These are phyloP conservation scores for Salvia hispanica DNA, from an alignment of 257 asterid genomes.

Conservation along the genomic window DNA sequence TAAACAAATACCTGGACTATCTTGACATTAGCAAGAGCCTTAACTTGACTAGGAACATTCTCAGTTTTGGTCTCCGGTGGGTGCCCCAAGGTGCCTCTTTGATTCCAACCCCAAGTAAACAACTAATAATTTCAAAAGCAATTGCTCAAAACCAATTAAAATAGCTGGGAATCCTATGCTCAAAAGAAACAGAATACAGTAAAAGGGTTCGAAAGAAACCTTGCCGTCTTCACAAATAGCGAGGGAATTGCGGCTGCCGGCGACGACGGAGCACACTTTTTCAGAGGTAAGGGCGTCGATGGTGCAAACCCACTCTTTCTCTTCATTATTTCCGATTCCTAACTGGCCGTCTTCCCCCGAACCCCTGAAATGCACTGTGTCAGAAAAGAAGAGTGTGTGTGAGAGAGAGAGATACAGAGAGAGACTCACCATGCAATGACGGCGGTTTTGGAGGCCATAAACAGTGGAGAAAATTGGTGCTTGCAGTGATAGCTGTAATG, in stretches of 20 bases:
- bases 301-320: constrained; percentile 80
- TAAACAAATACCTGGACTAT: constrained; percentile 77
- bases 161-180: not conserved
- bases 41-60: constrained; percentile 89
- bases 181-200: not conserved
- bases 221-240: constrained; percentile 94
- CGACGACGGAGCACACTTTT: constrained; percentile 72
- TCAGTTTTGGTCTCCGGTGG: constrained; percentile 88
- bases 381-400: constrained; percentile 10
- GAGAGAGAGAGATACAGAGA: not conserved
- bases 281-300: constrained; percentile 59
- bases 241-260: constrained; percentile 94
- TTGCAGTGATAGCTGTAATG: constrained; percentile 3
- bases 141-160: constrained; percentile 20
- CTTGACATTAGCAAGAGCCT: constrained; percentile 75
- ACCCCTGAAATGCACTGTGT: constrained; percentile 61
- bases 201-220: constrained; percentile 44
- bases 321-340: constrained; percentile 82
- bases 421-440: constrained; percentile 73
- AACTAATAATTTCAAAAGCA: constrained; percentile 45
- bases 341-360: constrained; percentile 99
- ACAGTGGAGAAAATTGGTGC: constrained; percentile 16
- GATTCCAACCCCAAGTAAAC: constrained; percentile 99
- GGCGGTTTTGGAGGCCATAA: constrained; percentile 66
- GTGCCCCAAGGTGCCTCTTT: constrained; percentile 95